Percentiles rank a stretch among this genome's conserved stretches.
phyloP scores from a whole-genome alignment of 176 grass and related monocot genomes.

The Bromus sterilis region DNA sequence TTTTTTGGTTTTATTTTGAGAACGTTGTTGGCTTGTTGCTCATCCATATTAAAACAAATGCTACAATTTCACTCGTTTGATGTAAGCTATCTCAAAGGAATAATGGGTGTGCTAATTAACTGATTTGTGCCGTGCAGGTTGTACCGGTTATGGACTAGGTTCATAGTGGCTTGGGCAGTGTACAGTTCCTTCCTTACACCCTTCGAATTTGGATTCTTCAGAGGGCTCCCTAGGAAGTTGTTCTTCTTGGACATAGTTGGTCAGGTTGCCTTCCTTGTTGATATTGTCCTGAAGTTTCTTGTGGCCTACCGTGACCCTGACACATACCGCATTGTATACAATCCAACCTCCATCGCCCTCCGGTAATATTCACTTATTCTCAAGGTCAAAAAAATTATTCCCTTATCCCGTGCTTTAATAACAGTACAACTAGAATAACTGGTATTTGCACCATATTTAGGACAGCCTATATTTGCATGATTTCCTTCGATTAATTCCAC shows the following conservation, averaged over 20 bases:
- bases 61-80: neutral
- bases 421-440: neutral
- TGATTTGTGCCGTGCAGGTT: slow-evolving; percentile 36
- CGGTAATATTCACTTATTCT: slow-evolving; percentile 32
- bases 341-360: slow-evolving; percentile 51
- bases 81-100: neutral
- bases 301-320: slow-evolving; percentile 72
- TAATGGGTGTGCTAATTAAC: neutral
- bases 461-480: neutral
- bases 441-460: neutral
- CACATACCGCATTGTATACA: slow-evolving; percentile 64
- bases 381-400: too few species aligned
- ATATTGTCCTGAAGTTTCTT: slow-evolving; percentile 68
- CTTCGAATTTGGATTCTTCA: slow-evolving; percentile 91
- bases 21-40: neutral
- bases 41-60: neutral
- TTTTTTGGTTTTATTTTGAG: too few species aligned
- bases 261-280: slow-evolving; percentile 66
- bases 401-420: neutral
- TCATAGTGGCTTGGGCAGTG: slow-evolving; percentile 84
- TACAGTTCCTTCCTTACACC: slow-evolving; percentile 90
- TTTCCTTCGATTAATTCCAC: neutral
- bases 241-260: slow-evolving; percentile 80
- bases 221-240: slow-evolving; percentile 64
- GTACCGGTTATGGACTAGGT: slow-evolving; percentile 66